Conservation (phyloP, 371 early-diverging fungal species). For the Mucor circinelloides region DNA sequence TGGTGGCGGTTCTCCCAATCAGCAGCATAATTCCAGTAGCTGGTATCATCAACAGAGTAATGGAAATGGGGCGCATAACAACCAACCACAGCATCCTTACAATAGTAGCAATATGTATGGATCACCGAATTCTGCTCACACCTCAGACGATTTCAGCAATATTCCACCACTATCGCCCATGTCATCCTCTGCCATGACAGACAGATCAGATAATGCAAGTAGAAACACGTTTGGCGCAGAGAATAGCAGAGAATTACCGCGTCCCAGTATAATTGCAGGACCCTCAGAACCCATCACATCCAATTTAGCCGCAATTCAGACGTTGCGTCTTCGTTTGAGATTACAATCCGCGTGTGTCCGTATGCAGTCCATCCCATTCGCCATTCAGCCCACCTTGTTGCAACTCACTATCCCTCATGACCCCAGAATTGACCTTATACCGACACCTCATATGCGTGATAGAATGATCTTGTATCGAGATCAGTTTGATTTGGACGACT, state of each 20-base stretch:
- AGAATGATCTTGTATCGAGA: conserved; percentile 63
- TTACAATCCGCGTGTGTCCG: conserved; percentile 38
- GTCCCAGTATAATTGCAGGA: background rate
- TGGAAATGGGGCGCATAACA: background rate
- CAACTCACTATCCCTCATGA: conserved; percentile 61
- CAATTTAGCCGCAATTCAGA: conserved; percentile 49
- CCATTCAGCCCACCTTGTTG: conserved; percentile 44
- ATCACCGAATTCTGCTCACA: background rate
- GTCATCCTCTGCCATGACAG: background rate
- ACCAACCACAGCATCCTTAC: background rate
- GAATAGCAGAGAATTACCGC: background rate
- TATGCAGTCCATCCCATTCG: conserved; percentile 32
- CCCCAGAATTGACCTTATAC: conserved; percentile 61
- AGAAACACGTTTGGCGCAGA: background rate
- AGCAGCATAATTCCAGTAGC: background rate
- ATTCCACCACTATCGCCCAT: conserved; percentile 27
- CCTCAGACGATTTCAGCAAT: background rate
- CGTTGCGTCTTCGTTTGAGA: conserved; percentile 41
- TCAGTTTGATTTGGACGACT: conserved; percentile 59
- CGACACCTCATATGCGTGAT: conserved; percentile 62
- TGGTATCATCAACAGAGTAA: conserved; percentile 3
- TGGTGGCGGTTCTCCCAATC: background rate
- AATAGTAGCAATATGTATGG: background rate
- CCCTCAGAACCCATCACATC: conserved; percentile 23
- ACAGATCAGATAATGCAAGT: background rate